These are phyloP conservation scores for Pseudohyphozyma bogoriensis DNA, from an alignment of 768 basidiomycete species.

Conservation along the genomic window DNA sequence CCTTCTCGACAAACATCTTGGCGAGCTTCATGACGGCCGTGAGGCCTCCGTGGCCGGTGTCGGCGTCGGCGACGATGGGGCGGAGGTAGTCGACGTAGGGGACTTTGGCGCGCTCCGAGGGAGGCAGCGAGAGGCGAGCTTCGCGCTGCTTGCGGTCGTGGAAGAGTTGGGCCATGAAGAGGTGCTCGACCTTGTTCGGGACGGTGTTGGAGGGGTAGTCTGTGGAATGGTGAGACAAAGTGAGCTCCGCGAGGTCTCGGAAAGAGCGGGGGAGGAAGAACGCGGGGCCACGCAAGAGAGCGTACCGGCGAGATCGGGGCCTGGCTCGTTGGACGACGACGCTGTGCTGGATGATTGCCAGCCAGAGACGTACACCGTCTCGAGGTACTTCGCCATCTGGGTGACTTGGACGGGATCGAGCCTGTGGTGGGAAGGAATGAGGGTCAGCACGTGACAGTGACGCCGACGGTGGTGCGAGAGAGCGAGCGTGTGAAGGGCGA, in stretches of 20 bases:
- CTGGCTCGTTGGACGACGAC: slow-evolving; percentile 86
- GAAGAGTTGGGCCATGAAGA: slow-evolving; percentile 97
- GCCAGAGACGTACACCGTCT: slow-evolving; percentile 97
- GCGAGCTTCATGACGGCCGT: slow-evolving; percentile 98
- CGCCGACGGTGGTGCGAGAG: not conserved
- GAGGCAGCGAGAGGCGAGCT: slow-evolving; percentile 58
- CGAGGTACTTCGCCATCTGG: slow-evolving; percentile 94
- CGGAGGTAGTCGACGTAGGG: slow-evolving; percentile 53
- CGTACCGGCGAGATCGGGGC: slow-evolving; percentile 89
- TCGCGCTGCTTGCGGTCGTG: slow-evolving; percentile 96
- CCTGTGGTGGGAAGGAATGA: slow-evolving; percentile 42
- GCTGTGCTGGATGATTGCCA: slow-evolving; percentile 80
- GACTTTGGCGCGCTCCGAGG: slow-evolving; percentile 58
- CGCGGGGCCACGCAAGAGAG: not conserved
- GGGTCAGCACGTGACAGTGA: not conserved
- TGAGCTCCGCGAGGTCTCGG: not conserved
- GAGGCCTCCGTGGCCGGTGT: slow-evolving; percentile 94
- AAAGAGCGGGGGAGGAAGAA: not conserved
- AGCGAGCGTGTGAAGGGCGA: too few relatives aligned
- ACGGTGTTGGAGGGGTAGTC: slow-evolving; percentile 99
- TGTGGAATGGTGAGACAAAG: slow-evolving; percentile 33
- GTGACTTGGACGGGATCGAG: slow-evolving; percentile 96
- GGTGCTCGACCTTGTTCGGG: slow-evolving; percentile 90
- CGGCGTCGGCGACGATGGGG: slow-evolving; percentile 90
- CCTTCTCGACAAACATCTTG: slow-evolving; percentile 97